Evolutionary conservation across 495 filamentous ascomycete species (phyloP).

Genomic region (Hypoxylon rickii): DNA sequence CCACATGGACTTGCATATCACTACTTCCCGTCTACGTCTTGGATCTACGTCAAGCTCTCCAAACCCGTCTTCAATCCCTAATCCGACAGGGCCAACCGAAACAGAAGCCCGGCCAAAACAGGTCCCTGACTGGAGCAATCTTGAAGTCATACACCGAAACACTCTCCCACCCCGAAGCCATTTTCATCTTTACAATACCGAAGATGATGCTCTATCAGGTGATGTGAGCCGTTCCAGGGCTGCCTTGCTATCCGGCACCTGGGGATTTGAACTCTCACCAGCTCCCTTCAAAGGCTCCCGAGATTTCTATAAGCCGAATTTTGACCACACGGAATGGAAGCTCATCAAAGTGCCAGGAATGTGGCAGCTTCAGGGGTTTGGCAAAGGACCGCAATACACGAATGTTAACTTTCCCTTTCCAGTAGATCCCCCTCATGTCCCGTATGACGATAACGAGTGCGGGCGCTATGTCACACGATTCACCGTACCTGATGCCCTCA

Average conservation of each 20-base stretch:
- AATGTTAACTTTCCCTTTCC: constrained; percentile 69
- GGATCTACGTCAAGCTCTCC: not conserved
- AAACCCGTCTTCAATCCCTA: not conserved
- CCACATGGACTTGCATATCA: constrained; percentile 31
- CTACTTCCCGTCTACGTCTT: constrained; percentile 1
- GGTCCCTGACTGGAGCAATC: constrained; percentile 64
- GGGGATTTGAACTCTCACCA: constrained; percentile 60
- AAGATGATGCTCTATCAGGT: constrained; percentile 25
- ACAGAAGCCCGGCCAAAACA: constrained; percentile 30
- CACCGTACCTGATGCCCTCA: constrained; percentile 41
- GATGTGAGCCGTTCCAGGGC: constrained; percentile 42
- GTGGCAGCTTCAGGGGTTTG: constrained; percentile 73
- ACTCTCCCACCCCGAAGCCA: constrained; percentile 64
- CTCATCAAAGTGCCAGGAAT: constrained; percentile 66
- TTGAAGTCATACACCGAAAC: constrained; percentile 65
- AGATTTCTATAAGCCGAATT: constrained; percentile 44
- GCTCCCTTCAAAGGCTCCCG: constrained; percentile 54
- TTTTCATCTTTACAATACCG: constrained; percentile 41
- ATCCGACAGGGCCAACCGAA: not conserved
- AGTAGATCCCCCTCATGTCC: constrained; percentile 62
- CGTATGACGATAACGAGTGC: constrained; percentile 66
- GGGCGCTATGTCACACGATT: constrained; percentile 65
- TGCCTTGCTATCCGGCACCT: constrained; percentile 58
- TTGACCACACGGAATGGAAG: constrained; percentile 52
- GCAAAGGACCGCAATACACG: constrained; percentile 66